A percentile compares a stretch with the other conserved stretches of the same genome.
These are phyloP conservation scores for Gaertneriomyces semiglobifer DNA, from an alignment of 192 early-diverging fungal species.

Conservation along the genomic window DNA sequence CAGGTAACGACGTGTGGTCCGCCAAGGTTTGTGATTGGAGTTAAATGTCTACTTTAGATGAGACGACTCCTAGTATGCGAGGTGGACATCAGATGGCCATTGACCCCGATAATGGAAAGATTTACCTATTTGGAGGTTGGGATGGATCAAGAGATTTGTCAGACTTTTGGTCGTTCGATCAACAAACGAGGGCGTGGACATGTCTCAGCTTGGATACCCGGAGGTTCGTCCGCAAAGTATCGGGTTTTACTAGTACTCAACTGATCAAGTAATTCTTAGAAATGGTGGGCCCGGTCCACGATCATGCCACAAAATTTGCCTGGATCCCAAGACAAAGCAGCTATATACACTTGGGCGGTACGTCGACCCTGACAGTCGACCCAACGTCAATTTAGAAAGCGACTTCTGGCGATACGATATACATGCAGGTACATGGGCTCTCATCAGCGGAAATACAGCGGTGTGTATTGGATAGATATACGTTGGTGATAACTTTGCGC, in stretches of 20 bases:
- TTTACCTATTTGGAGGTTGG: constrained; percentile 95
- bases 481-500: neutral
- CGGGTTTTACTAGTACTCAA: neutral
- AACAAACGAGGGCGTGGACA: constrained; percentile 63
- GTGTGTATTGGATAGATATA: constrained; percentile 35
- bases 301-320: constrained; percentile 91
- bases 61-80: constrained; percentile 50
- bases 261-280: constrained; percentile 34
- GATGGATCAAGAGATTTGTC: constrained; percentile 80
- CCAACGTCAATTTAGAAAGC: constrained; percentile 65
- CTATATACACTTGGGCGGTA: constrained; percentile 89
- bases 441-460: constrained; percentile 72
- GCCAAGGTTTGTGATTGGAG: constrained; percentile 25
- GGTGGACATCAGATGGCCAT: constrained; percentile 98
- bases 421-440: constrained; percentile 60
- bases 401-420: constrained; percentile 92
- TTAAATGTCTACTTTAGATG: constrained; percentile 5
- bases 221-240: constrained; percentile 43
- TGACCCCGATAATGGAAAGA: constrained; percentile 61
- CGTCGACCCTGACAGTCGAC: constrained; percentile 70
- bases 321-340: constrained; percentile 67
- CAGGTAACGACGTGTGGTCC: constrained; percentile 28
- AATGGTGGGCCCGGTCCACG: constrained; percentile 81
- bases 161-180: constrained; percentile 85
- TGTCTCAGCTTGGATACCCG: constrained; percentile 74